phyloP scores from a whole-genome alignment of 257 asterid species.

The Cinchona pubescens region DNA sequence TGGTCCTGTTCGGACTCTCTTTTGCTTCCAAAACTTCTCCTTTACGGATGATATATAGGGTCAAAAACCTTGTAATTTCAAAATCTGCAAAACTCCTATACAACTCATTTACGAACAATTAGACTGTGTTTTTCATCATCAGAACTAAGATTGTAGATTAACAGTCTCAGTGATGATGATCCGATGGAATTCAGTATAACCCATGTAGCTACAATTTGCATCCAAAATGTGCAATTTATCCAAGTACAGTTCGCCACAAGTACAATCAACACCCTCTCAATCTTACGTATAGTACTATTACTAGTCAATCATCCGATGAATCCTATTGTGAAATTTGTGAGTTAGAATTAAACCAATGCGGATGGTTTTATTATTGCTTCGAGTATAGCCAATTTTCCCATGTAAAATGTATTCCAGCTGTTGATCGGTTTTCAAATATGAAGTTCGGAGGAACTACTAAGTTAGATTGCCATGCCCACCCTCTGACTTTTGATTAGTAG shows the following conservation, averaged over 20 bases:
- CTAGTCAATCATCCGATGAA: neutral
- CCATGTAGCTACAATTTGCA: neutral
- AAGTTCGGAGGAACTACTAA: neutral
- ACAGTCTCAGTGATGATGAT: too few species aligned
- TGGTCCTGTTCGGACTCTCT: too few species aligned
- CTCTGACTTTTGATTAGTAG: neutral
- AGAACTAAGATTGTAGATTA: too few species aligned
- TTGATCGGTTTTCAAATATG: neutral
- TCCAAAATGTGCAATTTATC: neutral
- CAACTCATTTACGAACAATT: too few species aligned
- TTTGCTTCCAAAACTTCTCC: too few species aligned
- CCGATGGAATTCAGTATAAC: neutral
- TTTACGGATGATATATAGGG: too few species aligned
- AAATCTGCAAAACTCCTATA: too few species aligned
- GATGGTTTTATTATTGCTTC: neutral
- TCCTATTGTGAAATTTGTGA: neutral
- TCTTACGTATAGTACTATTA: neutral
- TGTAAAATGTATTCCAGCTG: neutral
- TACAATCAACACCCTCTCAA: neutral
- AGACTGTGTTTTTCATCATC: too few species aligned
- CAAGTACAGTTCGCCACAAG: neutral
- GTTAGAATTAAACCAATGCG: neutral
- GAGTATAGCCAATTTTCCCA: neutral
- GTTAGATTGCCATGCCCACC: neutral
- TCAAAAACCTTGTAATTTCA: too few species aligned